phyloP scores from a whole-genome alignment of 2,329 filamentous ascomycete genomes.

The Akanthomyces lecanii region DNA sequence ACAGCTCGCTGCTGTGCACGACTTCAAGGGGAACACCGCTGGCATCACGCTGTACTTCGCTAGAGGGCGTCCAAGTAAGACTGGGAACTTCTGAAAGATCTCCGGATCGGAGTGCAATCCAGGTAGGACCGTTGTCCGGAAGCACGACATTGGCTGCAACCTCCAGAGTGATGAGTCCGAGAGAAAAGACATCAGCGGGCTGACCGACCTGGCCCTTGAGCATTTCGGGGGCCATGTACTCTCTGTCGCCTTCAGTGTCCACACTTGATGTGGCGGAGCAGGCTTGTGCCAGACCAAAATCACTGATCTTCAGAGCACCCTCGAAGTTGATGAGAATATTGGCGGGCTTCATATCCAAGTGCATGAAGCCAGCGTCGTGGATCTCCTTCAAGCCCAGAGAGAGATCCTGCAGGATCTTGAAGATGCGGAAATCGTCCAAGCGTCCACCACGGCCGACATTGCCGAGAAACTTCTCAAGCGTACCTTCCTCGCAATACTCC shows the following conservation, averaged over 20 bases:
- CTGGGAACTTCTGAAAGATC: conserved; percentile 86
- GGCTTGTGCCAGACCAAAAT: conserved; percentile 76
- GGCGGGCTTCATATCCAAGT: conserved; percentile 80
- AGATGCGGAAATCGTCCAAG: conserved; percentile 95
- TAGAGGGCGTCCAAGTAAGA: conserved; percentile 74
- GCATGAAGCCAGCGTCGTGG: conserved; percentile 80
- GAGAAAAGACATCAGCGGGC: conserved; percentile 87
- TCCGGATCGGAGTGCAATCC: conserved; percentile 83
- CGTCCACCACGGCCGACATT: conserved; percentile 77
- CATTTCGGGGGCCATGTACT: conserved; percentile 94
- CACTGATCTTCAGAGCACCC: conserved; percentile 77
- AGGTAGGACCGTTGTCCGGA: conserved; percentile 86
- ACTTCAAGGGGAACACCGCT: conserved; percentile 47
- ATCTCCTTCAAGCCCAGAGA: conserved; percentile 81
- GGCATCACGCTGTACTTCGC: conserved; percentile 67
- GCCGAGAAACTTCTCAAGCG: conserved; percentile 79
- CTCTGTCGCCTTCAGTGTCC: conserved; percentile 89
- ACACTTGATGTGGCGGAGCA: conserved; percentile 74
- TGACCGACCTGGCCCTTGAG: conserved; percentile 83
- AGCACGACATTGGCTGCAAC: conserved; percentile 91
- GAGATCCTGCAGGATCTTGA: conserved; percentile 92
- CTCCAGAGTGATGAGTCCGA: conserved; percentile 92
- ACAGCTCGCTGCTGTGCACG: conserved; percentile 33
- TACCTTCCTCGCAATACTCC: conserved; percentile 93
- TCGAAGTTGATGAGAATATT: conserved; percentile 81